phyloP scores from a whole-genome alignment of 1,284 basidiomycete species.

The Fistulinella cinereoalba region DNA sequence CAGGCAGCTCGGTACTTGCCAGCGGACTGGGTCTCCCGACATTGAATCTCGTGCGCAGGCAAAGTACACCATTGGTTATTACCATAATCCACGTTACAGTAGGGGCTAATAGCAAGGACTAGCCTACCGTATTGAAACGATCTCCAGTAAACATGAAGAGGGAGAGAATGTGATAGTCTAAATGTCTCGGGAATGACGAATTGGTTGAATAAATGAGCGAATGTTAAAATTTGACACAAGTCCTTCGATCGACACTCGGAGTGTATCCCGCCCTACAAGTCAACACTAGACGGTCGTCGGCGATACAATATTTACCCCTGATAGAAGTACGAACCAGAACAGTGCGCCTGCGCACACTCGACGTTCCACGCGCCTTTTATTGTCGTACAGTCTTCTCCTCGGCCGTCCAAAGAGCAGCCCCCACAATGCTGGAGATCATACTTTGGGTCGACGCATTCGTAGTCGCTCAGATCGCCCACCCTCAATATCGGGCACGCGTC shows the following conservation, averaged over 20 bases:
- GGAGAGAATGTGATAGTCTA: too few relatives aligned
- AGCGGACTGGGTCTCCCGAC: not conserved
- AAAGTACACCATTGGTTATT: not conserved
- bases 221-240: constrained; percentile 8
- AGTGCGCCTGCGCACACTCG: constrained; percentile 51
- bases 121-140: too few relatives aligned
- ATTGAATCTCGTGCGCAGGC: not conserved
- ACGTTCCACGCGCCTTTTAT: constrained; percentile 66
- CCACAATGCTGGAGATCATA: constrained; percentile 67
- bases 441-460: constrained; percentile 60
- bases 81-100: too few relatives aligned
- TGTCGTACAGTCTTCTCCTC: constrained; percentile 68
- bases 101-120: too few relatives aligned
- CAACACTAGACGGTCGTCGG: constrained; percentile 14
- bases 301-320: too few relatives aligned
- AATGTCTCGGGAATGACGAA: too few relatives aligned
- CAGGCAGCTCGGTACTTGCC: not conserved
- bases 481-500: constrained; percentile 61
- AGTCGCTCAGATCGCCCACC: constrained; percentile 41
- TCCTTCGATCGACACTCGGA: constrained; percentile 15
- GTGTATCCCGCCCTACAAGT: constrained; percentile 14
- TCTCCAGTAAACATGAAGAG: too few relatives aligned
- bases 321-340: constrained; percentile 17
- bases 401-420: constrained; percentile 62
- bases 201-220: not conserved